Conservation (phyloP, 495 filamentous ascomycete genomes). For the Penicillium robsamsonii region DNA sequence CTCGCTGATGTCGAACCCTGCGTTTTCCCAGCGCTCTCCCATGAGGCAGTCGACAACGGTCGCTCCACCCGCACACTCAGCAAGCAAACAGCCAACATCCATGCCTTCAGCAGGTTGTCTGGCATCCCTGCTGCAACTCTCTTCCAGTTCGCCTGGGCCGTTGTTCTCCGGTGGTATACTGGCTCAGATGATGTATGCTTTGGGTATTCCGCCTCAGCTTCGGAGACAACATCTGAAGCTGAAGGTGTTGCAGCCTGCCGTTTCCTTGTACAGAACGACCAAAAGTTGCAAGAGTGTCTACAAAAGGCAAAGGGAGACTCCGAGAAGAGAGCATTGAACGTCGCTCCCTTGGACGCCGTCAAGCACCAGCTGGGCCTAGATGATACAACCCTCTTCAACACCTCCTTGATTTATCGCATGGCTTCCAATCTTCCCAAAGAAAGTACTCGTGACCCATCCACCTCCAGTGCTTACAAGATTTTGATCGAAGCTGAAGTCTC, state of each 20-base stretch:
- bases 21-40: slow-evolving; percentile 46
- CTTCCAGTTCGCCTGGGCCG: slow-evolving; percentile 53
- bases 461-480: slow-evolving; percentile 51
- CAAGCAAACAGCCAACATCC: slow-evolving; percentile 33
- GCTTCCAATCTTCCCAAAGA: slow-evolving; percentile 13
- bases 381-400: slow-evolving; percentile 50
- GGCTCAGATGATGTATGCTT: slow-evolving; percentile 55
- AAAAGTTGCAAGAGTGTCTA: slow-evolving; percentile 35
- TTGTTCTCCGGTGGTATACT: slow-evolving; percentile 54
- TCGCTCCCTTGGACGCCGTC: slow-evolving; percentile 38
- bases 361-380: slow-evolving; percentile 38
- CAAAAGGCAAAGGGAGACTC: slow-evolving; percentile 35
- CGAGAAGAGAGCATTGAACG: slow-evolving; percentile 35
- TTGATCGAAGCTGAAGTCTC: slow-evolving; percentile 56
- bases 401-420: slow-evolving; percentile 41
- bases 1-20: slow-evolving; percentile 52
- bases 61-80: slow-evolving; percentile 22
- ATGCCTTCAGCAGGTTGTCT: slow-evolving; percentile 32
- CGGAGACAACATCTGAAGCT: slow-evolving; percentile 16
- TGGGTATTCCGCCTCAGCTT: slow-evolving; percentile 38
- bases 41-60: slow-evolving; percentile 8
- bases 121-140: slow-evolving; percentile 31
- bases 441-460: slow-evolving; percentile 1
- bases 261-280: slow-evolving; percentile 35
- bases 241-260: slow-evolving; percentile 31